phyloP scores from a whole-genome alignment of 2,329 filamentous ascomycete species.

The Endothia cerciana region DNA sequence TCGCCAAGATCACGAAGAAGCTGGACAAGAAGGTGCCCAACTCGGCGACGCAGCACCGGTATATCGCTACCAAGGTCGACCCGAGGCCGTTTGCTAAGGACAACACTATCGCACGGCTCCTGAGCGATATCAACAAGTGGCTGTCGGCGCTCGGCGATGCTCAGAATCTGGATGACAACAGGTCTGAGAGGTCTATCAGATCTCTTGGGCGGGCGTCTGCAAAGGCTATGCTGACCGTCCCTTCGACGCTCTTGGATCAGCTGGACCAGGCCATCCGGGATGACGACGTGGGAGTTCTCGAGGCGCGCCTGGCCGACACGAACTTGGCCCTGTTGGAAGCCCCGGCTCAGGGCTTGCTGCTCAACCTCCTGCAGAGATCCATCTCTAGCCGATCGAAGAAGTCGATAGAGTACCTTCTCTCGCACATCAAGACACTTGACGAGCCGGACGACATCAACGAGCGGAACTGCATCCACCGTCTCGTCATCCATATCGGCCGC shows the following conservation, averaged over 20 bases:
- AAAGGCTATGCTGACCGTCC: slow-evolving; percentile 73
- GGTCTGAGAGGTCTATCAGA: slow-evolving; percentile 72
- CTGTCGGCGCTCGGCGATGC: slow-evolving; percentile 79
- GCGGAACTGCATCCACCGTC: slow-evolving; percentile 88
- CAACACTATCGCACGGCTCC: slow-evolving; percentile 50
- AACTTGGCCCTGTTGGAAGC: slow-evolving; percentile 57
- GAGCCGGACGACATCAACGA: slow-evolving; percentile 92
- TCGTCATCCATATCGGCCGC: slow-evolving; percentile 90
- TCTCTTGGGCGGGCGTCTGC: slow-evolving; percentile 79
- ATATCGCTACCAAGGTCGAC: slow-evolving; percentile 89
- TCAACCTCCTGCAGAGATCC: slow-evolving; percentile 78
- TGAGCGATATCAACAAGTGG: slow-evolving; percentile 83
- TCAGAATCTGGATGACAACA: slow-evolving; percentile 75
- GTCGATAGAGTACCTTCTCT: slow-evolving; percentile 73
- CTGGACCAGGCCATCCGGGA: slow-evolving; percentile 73
- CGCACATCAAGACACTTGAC: slow-evolving; percentile 71
- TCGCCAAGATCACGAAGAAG: slow-evolving; percentile 99
- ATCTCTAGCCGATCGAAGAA: slow-evolving; percentile 71
- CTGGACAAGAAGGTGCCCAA: slow-evolving; percentile 90
- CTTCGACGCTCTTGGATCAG: slow-evolving; percentile 68
- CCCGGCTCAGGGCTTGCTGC: slow-evolving; percentile 68
- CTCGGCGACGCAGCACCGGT: slow-evolving; percentile 78
- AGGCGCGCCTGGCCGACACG: slow-evolving; percentile 60
- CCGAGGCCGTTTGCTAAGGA: slow-evolving; percentile 85
- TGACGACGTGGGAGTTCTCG: slow-evolving; percentile 64